Evolutionary conservation across 495 filamentous ascomycete genomes (phyloP), one percentile per base, ranked within the genome.

Genomic region (Monascus purpureus): DNA sequence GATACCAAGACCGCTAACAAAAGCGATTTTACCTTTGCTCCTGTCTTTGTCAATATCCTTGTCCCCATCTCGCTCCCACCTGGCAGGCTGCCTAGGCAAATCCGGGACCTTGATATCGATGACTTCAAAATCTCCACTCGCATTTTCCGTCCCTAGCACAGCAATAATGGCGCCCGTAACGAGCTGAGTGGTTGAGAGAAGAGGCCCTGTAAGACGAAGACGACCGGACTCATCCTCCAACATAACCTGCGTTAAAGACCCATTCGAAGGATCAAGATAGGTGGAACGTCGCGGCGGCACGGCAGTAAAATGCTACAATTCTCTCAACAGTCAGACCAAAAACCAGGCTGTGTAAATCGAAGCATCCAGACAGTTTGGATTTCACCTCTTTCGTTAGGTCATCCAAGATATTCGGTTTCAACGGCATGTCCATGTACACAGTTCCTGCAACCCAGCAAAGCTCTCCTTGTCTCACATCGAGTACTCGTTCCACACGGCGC

Each of bases 371-470:
- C n/a, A n/a, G n/a, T n/a, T n/a, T n/a, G n/a, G n/a, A n/a, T n/a
- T n/a, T n/a, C 53, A 86, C 83, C 52, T 96, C 85, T 56, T 92
- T 93, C 4, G 79, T 77, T 18, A 99, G 73, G 42, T 99, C 92
- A 15, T 94, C 88, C 19, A 99, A 62, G 58, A 99, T 86, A 46
- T 94, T 95, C 0, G 92, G 92, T 53, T 99, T 99, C 44, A 95
- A 50, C 11, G 82, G 77, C 84, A 96, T 83, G 37, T 95, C 87
- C 78, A 95, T 92, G 39, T 90, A 99, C 17, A 94, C 73, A 0
- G 92, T 99, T 6, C 92, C 92, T 0, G 72, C 65, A 28, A 99
- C 80, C 87, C 88, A 99, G 55, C 92, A 95, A 16, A 96, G 59
- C 55, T 95, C 76, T 32, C 90, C 90, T 53, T 95, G 92, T 45